Evolutionary conservation across 352 stramenopile genomes (phyloP).

Genomic region (Phytopythium montanum): DNA sequence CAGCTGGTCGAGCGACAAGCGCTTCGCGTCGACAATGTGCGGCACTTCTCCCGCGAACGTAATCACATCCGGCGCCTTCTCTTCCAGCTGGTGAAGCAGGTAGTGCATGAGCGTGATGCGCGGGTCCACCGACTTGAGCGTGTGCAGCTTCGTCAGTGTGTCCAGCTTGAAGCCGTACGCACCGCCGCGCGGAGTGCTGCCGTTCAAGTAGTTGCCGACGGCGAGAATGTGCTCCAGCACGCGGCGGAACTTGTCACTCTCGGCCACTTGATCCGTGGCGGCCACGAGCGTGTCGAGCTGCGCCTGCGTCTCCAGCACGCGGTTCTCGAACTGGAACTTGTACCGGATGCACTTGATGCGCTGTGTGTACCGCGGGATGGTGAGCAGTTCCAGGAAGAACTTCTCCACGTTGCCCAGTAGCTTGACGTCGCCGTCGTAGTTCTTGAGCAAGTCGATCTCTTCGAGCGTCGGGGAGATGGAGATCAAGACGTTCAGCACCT

Average conservation of each 20-base stretch:
- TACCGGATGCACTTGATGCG: conserved; percentile 88
- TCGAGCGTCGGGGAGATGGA: conserved; percentile 86
- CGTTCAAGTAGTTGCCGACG: conserved; percentile 93
- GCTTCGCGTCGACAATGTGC: conserved; percentile 73
- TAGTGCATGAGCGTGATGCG: conserved; percentile 84
- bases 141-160: conserved; percentile 86
- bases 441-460: conserved; percentile 90
- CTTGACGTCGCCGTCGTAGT: conserved; percentile 87
- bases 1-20: conserved; percentile 78
- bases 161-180: conserved; percentile 92
- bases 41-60: conserved; percentile 75
- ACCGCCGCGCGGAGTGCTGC: conserved; percentile 78
- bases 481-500: conserved; percentile 87
- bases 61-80: conserved; percentile 71
- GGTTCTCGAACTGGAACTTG: conserved; percentile 84
- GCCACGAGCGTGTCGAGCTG: conserved; percentile 81
- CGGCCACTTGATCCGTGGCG: conserved; percentile 73
- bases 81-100: conserved; percentile 71
- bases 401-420: conserved; percentile 86
- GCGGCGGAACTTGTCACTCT: conserved; percentile 77
- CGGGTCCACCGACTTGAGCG: conserved; percentile 78
- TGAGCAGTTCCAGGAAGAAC: conserved; percentile 85
- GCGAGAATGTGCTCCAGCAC: conserved; percentile 85
- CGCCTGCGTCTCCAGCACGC: conserved; percentile 77
- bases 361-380: conserved; percentile 84